Evolutionary conservation across 306 rosid genomes (phyloP).

Genomic region (Castanopsis chinensis): DNA sequence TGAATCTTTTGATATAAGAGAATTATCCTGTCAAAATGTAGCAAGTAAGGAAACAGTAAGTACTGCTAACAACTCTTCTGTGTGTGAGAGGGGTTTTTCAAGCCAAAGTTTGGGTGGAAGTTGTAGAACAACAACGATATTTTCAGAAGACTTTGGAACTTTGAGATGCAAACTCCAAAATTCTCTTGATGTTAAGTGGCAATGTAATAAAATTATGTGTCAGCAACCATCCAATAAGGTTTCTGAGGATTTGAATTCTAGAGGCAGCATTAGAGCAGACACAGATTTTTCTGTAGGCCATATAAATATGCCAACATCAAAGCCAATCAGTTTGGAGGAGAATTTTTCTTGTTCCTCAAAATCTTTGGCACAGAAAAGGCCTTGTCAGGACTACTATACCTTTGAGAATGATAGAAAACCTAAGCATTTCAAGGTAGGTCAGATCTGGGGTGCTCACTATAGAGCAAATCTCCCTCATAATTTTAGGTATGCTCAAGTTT

Average conservation of each 20-base stretch:
- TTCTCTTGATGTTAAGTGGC: background rate
- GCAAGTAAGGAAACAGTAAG: background rate
- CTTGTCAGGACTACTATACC: slow-evolving; percentile 7
- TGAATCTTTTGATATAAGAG: background rate
- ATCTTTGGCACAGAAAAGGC: background rate
- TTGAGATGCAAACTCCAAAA: background rate
- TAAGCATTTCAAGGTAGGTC: slow-evolving; percentile 6
- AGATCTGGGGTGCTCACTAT: slow-evolving; percentile 21
- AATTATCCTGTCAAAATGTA: background rate
- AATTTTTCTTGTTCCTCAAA: background rate
- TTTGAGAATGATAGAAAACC: slow-evolving; percentile 11
- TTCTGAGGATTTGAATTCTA: background rate
- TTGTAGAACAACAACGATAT: background rate
- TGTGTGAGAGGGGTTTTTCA: background rate
- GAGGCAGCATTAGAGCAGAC: background rate
- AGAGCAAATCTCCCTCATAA: background rate
- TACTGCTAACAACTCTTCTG: background rate
- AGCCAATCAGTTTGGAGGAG: background rate
- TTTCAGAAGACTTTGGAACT: background rate
- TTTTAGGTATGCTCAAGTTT: slow-evolving; percentile 10
- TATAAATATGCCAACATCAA: background rate
- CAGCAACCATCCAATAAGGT: background rate
- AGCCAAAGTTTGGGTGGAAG: background rate
- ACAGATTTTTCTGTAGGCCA: background rate
- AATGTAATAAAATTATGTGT: background rate